These are phyloP conservation scores for Sarcocystis neurona DNA, from an alignment of 169 alveolate species.

Conservation along the genomic window DNA sequence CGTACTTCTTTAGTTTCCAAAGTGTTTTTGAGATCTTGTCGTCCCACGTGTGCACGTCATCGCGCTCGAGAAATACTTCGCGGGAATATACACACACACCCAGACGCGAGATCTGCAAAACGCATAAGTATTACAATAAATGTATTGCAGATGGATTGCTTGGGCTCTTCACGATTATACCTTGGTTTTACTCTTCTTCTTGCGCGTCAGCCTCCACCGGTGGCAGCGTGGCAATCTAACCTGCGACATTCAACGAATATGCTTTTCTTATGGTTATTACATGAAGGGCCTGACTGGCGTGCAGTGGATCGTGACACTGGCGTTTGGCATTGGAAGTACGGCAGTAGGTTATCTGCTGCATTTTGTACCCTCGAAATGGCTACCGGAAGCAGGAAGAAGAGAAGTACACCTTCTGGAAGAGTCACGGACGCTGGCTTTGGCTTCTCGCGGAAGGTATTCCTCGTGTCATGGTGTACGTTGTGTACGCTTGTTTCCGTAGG, in stretches of 20 bases:
- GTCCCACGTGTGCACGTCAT: no score
- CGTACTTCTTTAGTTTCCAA: no score
- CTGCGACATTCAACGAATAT: not conserved
- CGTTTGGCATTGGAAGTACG: conserved; percentile 46
- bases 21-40: no score
- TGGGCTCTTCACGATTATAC: not conserved
- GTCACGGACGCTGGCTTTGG: conserved; percentile 50
- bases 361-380: conserved; percentile 31
- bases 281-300: conserved; percentile 52
- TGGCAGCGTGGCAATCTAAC: not conserved
- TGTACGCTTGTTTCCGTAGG: not conserved
- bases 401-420: conserved; percentile 55
- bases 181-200: not conserved
- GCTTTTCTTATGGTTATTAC: not conserved
- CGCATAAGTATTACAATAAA: no score
- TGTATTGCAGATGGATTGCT: not conserved
- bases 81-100: no score
- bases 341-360: conserved; percentile 36
- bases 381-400: conserved; percentile 57
- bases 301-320: conserved; percentile 58
- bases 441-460: conserved; percentile 61
- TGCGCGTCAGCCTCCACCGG: not conserved
- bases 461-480: not conserved
- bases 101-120: not conserved
- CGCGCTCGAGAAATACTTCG: no score